These are phyloP conservation scores for Pseudozyma thailandica DNA, from an alignment of 1,284 basidiomycete genomes.

Conservation along the genomic window DNA sequence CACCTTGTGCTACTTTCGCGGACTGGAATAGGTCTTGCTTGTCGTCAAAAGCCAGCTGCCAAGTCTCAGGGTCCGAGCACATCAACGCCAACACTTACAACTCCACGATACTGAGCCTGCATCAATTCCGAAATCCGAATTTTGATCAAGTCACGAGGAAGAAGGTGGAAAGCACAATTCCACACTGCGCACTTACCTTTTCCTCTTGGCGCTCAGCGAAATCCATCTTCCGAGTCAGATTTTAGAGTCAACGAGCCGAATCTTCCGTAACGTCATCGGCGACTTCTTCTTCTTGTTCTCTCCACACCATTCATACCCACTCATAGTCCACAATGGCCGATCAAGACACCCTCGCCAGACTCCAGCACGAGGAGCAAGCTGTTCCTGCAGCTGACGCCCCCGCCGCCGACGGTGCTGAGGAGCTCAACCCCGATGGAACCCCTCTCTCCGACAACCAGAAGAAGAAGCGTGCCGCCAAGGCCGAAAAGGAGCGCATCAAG, in stretches of 20 bases:
- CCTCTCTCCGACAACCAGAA: constrained; percentile 85
- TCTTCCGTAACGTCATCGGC: constrained; percentile 6
- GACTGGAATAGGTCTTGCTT: too few species aligned
- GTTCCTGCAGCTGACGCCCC: constrained; percentile 16
- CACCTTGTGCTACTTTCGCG: too few species aligned
- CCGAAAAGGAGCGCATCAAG: constrained; percentile 77
- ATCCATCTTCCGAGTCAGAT: constrained; percentile 29
- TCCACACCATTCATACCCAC: constrained; percentile 4
- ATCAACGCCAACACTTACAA: background rate
- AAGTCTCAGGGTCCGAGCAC: constrained; percentile 18
- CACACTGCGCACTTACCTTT: background rate
- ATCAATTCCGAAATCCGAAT: constrained; percentile 23
- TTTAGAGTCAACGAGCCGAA: background rate
- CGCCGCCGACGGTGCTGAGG: constrained; percentile 30
- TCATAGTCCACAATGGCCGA: constrained; percentile 33
- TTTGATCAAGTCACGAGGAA: constrained; percentile 11
- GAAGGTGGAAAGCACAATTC: constrained; percentile 7
- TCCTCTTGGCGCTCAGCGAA: background rate
- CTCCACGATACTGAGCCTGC: background rate
- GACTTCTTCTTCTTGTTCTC: constrained; percentile 5
- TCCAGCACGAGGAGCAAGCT: constrained; percentile 25
- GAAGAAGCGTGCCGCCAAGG: constrained; percentile 91
- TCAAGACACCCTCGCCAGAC: constrained; percentile 23
- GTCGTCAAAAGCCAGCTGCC: too few species aligned
- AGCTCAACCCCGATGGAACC: constrained; percentile 65